Conservation (phyloP, 129 eudicot genomes). For the Helianthus annuus region DNA sequence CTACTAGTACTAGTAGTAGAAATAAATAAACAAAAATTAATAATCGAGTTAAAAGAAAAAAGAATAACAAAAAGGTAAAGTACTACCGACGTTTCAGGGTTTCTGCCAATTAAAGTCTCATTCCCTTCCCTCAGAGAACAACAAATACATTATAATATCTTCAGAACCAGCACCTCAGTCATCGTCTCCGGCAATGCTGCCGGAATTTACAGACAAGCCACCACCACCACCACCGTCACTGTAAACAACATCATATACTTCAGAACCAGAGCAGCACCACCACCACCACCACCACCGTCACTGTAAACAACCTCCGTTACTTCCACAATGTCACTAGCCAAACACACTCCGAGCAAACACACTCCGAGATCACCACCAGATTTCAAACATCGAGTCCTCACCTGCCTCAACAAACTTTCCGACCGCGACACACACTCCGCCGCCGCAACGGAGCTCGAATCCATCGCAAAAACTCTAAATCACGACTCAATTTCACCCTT, state of each 20-base stretch:
- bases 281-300: conserved; percentile 39
- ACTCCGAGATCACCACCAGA: conserved; percentile 39
- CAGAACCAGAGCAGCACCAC: too few species aligned
- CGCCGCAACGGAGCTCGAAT: conserved; percentile 69
- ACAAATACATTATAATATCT: background rate
- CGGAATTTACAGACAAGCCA: conserved; percentile 41
- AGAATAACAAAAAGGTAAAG: background rate
- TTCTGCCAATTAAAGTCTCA: background rate
- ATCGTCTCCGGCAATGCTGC: conserved; percentile 43
- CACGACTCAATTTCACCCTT: conserved; percentile 53
- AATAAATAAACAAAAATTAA: background rate
- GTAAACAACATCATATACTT: background rate
- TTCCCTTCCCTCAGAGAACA: background rate
- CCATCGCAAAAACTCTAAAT: conserved; percentile 55
- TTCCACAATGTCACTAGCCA: conserved; percentile 37
- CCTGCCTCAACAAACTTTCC: conserved; percentile 69
- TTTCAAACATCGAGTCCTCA: conserved; percentile 65
- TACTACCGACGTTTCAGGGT: background rate
- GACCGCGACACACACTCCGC: conserved; percentile 80
- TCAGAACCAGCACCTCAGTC: conserved; percentile 10
- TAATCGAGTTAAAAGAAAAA: background rate
- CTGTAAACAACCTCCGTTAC: background rate
- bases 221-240: conserved; percentile 38
- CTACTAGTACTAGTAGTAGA: too few species aligned
- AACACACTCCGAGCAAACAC: conserved; percentile 34